Evolutionary conservation across 2,329 filamentous ascomycete genomes (phyloP), one percentile per base, ranked within the genome.

Genomic region (Ceratocystis diversiconidia): DNA sequence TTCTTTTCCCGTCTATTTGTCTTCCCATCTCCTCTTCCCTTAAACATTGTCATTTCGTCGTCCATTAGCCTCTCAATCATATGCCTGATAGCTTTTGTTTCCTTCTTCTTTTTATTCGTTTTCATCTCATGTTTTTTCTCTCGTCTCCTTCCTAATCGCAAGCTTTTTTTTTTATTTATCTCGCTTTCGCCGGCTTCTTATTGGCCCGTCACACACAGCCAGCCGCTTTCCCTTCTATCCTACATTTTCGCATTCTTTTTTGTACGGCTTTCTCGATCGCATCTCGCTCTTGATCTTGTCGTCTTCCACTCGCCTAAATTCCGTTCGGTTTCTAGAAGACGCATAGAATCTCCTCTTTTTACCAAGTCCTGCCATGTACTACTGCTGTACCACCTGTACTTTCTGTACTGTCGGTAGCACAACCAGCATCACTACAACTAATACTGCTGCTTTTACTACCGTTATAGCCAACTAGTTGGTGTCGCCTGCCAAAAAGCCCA

Each of bases 351-450:
- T 10, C 6, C 32, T 19, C 6, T 6, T 19, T 19, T 1, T 41
- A 77, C 80, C 78, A 80, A 80, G 78, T 82, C 79, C 48, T 52
- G 48, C n/a, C 48, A 52, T 52, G 48, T 52, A 3, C 19, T 52
- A 19, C 48, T 52, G 48, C 48, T 25, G 48, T 52, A 52, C 48
- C 48, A 52, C 48, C 19, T 10, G 17, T 10, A 52, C 48, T 25
- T 10, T n/a, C 19, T 22, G 46, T 48, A 48, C 46, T 48, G 19
- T 22, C 48, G 22, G 8, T 25, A 52, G 8, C 48, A 52, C 17
- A 19, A 52, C 5, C 48, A 52, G 3, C 48, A 52, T 22, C 48
- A 52, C 36, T 15, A 41, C 36, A 15, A 41, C 36, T 4, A 41
- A 3, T 41, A 41, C 36, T 15, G 36, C 10, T 41, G 12, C 36